These are phyloP conservation scores for Daedaleopsis nitida DNA, from an alignment of 768 basidiomycete species.

Conservation along the genomic window DNA sequence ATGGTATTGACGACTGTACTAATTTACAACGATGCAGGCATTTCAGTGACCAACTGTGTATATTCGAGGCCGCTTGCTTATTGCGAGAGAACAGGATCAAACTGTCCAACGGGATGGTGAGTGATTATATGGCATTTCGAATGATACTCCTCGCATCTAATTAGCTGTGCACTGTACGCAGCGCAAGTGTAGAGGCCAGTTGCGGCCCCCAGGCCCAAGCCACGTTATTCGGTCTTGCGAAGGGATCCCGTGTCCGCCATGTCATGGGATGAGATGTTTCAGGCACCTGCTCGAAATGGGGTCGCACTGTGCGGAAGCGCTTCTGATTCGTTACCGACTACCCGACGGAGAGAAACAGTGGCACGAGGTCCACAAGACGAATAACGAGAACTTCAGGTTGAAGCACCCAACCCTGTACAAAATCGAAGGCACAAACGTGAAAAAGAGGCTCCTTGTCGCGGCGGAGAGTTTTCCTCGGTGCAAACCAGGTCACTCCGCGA, in stretches of 20 bases:
- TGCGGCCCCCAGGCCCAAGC: neutral
- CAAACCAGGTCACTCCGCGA: slow-evolving; percentile 44
- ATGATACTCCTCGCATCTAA: too few species aligned
- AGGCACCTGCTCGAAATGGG: slow-evolving; percentile 37
- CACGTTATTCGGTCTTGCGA: slow-evolving; percentile 8
- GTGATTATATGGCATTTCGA: neutral
- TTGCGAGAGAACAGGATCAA: slow-evolving; percentile 9
- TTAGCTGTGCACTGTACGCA: too few species aligned
- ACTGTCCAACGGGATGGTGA: neutral
- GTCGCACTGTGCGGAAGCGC: slow-evolving; percentile 40
- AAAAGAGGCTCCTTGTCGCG: slow-evolving; percentile 43
- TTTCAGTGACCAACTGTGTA: neutral
- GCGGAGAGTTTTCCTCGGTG: slow-evolving; percentile 52
- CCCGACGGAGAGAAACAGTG: neutral
- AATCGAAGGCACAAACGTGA: slow-evolving; percentile 2
- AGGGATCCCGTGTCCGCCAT: slow-evolving; percentile 38
- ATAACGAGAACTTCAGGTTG: neutral
- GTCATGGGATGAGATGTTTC: slow-evolving; percentile 41
- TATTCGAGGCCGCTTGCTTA: slow-evolving; percentile 27
- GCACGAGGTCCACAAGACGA: neutral
- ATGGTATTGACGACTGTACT: too few species aligned
- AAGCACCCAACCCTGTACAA: neutral
- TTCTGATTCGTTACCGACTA: slow-evolving; percentile 22
- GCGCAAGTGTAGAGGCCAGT: neutral
- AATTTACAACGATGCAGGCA: neutral